phyloP scores from a whole-genome alignment of 1,284 basidiomycete genomes.

The Ceratobasidium papillatum region DNA sequence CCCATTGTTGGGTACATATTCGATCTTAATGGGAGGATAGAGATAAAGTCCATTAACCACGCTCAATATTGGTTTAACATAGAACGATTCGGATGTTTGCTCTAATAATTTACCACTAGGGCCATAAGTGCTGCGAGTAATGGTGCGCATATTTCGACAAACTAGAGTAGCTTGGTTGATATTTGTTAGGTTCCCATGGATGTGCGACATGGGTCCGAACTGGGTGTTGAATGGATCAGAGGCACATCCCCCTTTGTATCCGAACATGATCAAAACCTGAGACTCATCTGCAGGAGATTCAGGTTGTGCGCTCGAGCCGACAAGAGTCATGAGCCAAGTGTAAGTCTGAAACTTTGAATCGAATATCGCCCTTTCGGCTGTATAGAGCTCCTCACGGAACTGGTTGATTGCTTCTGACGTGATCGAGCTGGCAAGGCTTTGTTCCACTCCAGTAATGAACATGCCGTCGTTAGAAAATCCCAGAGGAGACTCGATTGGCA shows the following conservation, averaged over 20 bases:
- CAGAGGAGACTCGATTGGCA: neutral
- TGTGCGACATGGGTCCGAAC: slow-evolving; percentile 1
- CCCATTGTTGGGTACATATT: neutral
- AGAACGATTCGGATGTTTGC: neutral
- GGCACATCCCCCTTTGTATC: neutral
- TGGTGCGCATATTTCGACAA: slow-evolving; percentile 1
- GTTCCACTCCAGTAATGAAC: neutral
- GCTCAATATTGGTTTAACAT: slow-evolving; percentile 8
- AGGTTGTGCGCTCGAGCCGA: too few relatives aligned
- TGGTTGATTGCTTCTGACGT: neutral
- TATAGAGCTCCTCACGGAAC: neutral
- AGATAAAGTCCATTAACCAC: neutral
- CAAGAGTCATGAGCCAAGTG: slow-evolving; percentile 2
- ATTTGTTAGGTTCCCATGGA: too few relatives aligned
- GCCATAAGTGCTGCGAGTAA: neutral
- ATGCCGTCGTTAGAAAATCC: neutral
- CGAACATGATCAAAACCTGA: neutral
- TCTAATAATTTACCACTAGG: neutral
- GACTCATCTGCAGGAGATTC: slow-evolving; percentile 4
- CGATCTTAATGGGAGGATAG: neutral
- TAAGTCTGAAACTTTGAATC: neutral
- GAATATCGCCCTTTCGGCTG: neutral
- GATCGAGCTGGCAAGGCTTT: neutral
- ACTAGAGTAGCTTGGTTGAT: neutral
- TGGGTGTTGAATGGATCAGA: neutral